Conservation (phyloP, 768 basidiomycete genomes). For the Phanerodontia chrysosporium region DNA sequence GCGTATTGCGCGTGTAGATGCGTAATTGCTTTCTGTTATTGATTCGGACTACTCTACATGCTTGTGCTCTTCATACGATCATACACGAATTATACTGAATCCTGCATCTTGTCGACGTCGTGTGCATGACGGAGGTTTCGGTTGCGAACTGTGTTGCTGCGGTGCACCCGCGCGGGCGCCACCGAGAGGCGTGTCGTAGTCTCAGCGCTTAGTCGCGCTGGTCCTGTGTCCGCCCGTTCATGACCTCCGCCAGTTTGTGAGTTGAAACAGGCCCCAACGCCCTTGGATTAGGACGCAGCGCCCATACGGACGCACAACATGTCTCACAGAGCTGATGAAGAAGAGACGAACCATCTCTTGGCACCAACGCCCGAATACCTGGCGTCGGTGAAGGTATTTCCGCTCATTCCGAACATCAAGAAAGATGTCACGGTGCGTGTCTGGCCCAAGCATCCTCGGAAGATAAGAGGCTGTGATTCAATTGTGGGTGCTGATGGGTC, state of each 20-base stretch:
- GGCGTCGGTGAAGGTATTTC: slow-evolving; percentile 69
- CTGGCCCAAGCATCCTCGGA: not conserved
- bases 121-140: no score
- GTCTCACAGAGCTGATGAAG: slow-evolving; percentile 16
- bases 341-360: slow-evolving; percentile 29
- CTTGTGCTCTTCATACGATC: no score
- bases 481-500: not conserved
- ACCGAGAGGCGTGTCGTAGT: not conserved
- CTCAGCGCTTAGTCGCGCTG: not conserved
- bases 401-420: slow-evolving; percentile 71
- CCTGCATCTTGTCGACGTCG: no score
- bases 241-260: not conserved
- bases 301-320: not conserved
- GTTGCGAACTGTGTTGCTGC: no score
- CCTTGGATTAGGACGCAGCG: not conserved
- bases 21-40: no score
- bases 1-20: not conserved
- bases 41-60: no score
- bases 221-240: not conserved
- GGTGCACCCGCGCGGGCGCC: not conserved
- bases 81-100: no score
- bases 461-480: slow-evolving; percentile 8
- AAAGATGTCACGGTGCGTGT: slow-evolving; percentile 60
- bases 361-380: slow-evolving; percentile 56
- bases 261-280: not conserved